Base-by-base conservation (phyloP, 2,329 filamentous ascomycete genomes). In the Xylaria digitata region DNA sequence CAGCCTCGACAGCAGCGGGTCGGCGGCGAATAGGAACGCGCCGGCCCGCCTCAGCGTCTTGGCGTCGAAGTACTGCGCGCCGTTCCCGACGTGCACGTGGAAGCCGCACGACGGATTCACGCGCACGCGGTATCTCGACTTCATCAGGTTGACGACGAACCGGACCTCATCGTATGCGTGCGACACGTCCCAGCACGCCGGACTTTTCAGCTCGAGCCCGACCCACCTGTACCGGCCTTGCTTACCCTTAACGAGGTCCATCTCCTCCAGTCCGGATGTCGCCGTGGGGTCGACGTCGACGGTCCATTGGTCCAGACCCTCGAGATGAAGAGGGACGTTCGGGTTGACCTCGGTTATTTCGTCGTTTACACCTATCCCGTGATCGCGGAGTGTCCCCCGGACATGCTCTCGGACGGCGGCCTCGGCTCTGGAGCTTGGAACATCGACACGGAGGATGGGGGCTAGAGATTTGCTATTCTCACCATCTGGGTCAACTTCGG, bases 81-180 rank as follows among this genome's bases (percentile, higher is more conserved):
- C 80, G 54, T 77, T 77, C 5, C 78, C 80, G 3, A 82, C 71
- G 54, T 81, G 78, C 15, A 82, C 77, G 56, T 80, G 78, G 21
- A 81, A 70, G 8, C 78, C 79, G 32, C 77, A 78, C 1, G 72
- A 69, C 0, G 67, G 37, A 60, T 82, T 82, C 13, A 80, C 70
- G 1, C 78, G 74, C 17, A 77, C 60, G 17, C 78, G 74, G 50
- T 78, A 76, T 0, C 67, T 71, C 6, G 67, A 70, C 1, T 75
- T 80, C 6, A 82, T 58, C 4, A 79, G 45, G 32, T 77, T 74
- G 7, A 81, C 68, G 3, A 79, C 75, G 2, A 74, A 71, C 23
- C 69, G 62, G 6, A 80, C 63, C 62, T 79, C 73, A 7, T 72
- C 63, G 11, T 75, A 71, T 6, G 74, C 71, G 11, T 73, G 68